Conservation (phyloP, 148 eudicot species). For the Nepenthes mirabilis region DNA sequence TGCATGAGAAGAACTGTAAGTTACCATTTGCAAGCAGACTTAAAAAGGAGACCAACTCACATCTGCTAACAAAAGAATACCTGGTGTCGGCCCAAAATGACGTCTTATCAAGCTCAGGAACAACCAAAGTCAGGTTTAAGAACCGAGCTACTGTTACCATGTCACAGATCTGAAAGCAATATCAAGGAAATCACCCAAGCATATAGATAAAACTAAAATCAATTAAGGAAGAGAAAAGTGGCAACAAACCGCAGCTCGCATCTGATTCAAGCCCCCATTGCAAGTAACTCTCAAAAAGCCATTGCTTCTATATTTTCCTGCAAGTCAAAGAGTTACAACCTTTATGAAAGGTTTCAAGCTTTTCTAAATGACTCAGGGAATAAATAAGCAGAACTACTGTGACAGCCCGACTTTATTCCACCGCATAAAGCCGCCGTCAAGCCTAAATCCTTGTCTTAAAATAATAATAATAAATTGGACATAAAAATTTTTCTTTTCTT, state of each 20-base stretch:
- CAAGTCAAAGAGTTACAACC: slow-evolving; percentile 4
- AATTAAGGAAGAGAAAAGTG: slow-evolving; percentile 3
- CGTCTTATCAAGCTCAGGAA: slow-evolving; percentile 93
- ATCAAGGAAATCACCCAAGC: slow-evolving; percentile 5
- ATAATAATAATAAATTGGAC: no score
- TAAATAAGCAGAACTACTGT: no score
- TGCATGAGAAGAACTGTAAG: slow-evolving; percentile 18
- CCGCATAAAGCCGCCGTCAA: no score
- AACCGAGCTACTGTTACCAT: slow-evolving; percentile 90
- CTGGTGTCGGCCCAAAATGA: slow-evolving; percentile 97
- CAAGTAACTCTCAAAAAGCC: slow-evolving; percentile 79
- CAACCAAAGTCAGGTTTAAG: slow-evolving; percentile 79
- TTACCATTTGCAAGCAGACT: background rate
- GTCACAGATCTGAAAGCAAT: slow-evolving; percentile 70
- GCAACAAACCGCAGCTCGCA: slow-evolving; percentile 90
- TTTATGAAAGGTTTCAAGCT: no score
- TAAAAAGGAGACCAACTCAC: background rate
- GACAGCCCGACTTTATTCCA: no score
- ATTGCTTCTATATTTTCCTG: slow-evolving; percentile 83
- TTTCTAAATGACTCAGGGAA: no score
- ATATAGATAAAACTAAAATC: slow-evolving; percentile 2
- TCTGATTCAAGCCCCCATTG: slow-evolving; percentile 97
- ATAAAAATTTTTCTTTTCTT: no score
- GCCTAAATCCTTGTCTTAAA: no score
- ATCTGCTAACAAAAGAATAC: slow-evolving; percentile 25